Evolutionary conservation across 805 yeast genomes (phyloP), one percentile per base, ranked within the genome.

Genomic region (Saitoella complicata): DNA sequence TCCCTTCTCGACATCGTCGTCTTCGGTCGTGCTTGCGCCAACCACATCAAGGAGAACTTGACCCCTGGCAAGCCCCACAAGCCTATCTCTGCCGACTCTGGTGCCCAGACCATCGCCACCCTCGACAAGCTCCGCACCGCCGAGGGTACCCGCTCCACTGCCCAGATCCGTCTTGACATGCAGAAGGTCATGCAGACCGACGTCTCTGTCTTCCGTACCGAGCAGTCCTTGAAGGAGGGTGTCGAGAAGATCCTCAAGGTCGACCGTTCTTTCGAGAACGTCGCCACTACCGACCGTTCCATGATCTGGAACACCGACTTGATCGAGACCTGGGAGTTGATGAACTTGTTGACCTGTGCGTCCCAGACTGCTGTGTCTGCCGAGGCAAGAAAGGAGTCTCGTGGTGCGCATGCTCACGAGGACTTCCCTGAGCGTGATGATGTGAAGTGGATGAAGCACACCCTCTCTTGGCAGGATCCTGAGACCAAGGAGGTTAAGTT

Each of bases 321-420:
- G 61, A 94, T 87, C 44, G 98, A 88, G 71, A 83, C 97, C 45
- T 72, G 91, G 57, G 98, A 88, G 68, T 73, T 88, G 63, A 95
- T 87, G 67, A 88, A 88, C 78, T 74, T 88, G 72, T 73, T 88
- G 64, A 87, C 97, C 43, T 85, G 96, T 72, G 97, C 97, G 50
- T 77, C 80, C 52, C 98, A 91, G 72, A 87, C 96, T 44, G 97
- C 97, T 33, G 70, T 69, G 53, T 75, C 94, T 51, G 98, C 98
- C 43, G 86, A 91, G 51, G 93, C 85, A 46, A 84, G 98, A 73
- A 79, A 72, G 59, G 98, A 88, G 70, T 86, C 96, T 36, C 84
- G 98, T 72, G 98, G 98, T 70, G 97, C 98, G 42, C 98, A 88
- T 62, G 96, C 98, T 48, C 81, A 97, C 72, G 98, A 88, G 67